Percentiles rank a stretch among this genome's conserved stretches.
Evolutionary conservation across 2,329 filamentous ascomycete species (phyloP).

Genomic region (Pyrenophora seminiperda): DNA sequence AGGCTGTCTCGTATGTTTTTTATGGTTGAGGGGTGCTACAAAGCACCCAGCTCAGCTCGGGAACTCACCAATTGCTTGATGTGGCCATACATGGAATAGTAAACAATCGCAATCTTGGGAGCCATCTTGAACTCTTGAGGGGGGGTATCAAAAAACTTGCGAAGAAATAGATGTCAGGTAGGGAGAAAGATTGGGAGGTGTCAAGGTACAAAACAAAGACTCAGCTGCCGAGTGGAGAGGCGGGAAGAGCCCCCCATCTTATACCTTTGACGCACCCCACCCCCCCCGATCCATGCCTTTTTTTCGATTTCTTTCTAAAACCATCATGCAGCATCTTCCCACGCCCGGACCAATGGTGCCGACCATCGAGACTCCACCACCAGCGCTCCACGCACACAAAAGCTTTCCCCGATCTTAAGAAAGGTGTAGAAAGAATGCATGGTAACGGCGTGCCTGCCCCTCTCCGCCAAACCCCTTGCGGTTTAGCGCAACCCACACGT

Average conservation of each 20-base stretch:
- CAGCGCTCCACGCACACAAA: neutral
- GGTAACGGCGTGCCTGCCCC: neutral
- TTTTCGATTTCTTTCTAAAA: neutral
- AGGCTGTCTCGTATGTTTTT: constrained; percentile 6
- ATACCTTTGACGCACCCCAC: neutral
- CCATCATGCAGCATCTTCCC: constrained; percentile 1
- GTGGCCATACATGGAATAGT: constrained; percentile 52
- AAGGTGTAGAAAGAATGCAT: neutral
- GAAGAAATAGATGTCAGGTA: constrained; percentile 1
- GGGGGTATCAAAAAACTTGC: constrained; percentile 20
- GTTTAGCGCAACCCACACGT: constrained; percentile 5
- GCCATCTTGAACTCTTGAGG: constrained; percentile 63
- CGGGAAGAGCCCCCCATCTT: neutral
- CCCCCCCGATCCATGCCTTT: neutral
- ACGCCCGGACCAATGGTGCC: too few relatives aligned
- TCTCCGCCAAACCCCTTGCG: neutral
- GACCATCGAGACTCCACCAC: too few relatives aligned
- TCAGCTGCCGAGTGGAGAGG: neutral
- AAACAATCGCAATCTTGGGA: constrained; percentile 90
- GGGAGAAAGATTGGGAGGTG: neutral
- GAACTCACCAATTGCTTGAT: constrained; percentile 41
- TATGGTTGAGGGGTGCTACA: neutral
- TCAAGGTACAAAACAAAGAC: neutral
- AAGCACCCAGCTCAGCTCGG: neutral
- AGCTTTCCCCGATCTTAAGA: constrained; percentile 2